Evolutionary conservation across 768 basidiomycete species (phyloP), one percentile per base, ranked within the genome.

Genomic region (Trametes cubensis): DNA sequence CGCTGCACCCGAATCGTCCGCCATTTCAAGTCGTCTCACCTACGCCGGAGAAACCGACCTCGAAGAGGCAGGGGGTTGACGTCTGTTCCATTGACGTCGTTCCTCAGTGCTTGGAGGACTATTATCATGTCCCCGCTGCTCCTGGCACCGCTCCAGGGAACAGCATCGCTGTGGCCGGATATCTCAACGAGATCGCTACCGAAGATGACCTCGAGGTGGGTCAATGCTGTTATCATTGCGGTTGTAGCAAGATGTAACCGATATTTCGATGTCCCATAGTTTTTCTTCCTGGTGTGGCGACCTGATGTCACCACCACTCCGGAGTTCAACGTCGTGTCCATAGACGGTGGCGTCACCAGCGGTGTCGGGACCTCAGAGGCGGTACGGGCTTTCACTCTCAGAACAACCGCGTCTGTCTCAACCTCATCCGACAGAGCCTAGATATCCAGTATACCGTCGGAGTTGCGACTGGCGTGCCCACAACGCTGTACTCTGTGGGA

Each of bases 371-470:
- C 39, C 10, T 45, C 38, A 17, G 57, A 71, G 17, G 70, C 72
- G 70, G 73, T 46, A 23, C 25, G 20, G 25, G 21, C 20, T 4
- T n/a, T 21, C 17, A 21, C 45, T 23, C n/a, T 23, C 23, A 11
- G 3, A 3, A 46, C 4, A 23, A 21, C 45, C 4, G 18, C 11
- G 20, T 23, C 13, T 14, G 4, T 20, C 45, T 46, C 26, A 61
- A 64, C 47, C 71, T 69, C 46, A 67, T 30, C 14, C 6, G 21
- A 10, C 44, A 73, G 73, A 70, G 74, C 60, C 68, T 78, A 23
- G 77, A 78, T 63, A 74, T 71, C 28, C 74, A 78, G 53, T 76
- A 75, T 61, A 76, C 75, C 11, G 61, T 76, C 28, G 75, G 76
- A 13, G 49, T 76, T 41, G 71, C 73, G 11, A 69, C 70, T 8